Conservation (phyloP, 192 early-diverging fungal species). For the Coemansia sp. region DNA sequence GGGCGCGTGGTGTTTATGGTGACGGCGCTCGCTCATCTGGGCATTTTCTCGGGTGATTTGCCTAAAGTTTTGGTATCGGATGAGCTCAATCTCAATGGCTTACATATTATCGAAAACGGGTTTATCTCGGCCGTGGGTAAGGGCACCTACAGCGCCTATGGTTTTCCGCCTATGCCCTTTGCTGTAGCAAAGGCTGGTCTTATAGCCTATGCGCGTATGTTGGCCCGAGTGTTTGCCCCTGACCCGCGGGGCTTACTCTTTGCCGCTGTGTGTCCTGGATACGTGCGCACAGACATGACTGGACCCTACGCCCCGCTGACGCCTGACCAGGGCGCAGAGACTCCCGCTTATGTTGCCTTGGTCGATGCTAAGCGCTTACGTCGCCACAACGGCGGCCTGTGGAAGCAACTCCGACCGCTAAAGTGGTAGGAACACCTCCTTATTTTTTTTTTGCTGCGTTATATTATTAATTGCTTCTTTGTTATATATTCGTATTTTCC, state of each 20-base stretch:
- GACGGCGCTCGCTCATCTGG: slow-evolving; percentile 51
- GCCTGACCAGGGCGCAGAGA: slow-evolving; percentile 50
- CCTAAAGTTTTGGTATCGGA: slow-evolving; percentile 46
- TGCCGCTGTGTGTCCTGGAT: slow-evolving; percentile 54
- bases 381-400: slow-evolving; percentile 49
- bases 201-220: slow-evolving; percentile 48
- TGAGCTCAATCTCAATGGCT: slow-evolving; percentile 30
- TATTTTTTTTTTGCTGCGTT: neutral
- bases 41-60: slow-evolving; percentile 53
- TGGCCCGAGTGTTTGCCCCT: slow-evolving; percentile 22
- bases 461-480: slow-evolving; percentile 2
- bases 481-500: neutral
- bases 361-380: slow-evolving; percentile 37
- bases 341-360: slow-evolving; percentile 46
- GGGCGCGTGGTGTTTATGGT: slow-evolving; percentile 48
- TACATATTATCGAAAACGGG: slow-evolving; percentile 52
- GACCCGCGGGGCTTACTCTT: slow-evolving; percentile 42
- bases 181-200: slow-evolving; percentile 53
- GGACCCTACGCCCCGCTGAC: slow-evolving; percentile 47
- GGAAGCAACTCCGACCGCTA: slow-evolving; percentile 45
- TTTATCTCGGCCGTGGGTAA: slow-evolving; percentile 50
- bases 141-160: slow-evolving; percentile 39
- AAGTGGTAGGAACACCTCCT: slow-evolving; percentile 33
- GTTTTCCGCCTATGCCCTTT: slow-evolving; percentile 55
- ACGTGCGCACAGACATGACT: slow-evolving; percentile 46